phyloP scores from a whole-genome alignment of 306 rosid genomes.

The Prosopis cineraria region DNA sequence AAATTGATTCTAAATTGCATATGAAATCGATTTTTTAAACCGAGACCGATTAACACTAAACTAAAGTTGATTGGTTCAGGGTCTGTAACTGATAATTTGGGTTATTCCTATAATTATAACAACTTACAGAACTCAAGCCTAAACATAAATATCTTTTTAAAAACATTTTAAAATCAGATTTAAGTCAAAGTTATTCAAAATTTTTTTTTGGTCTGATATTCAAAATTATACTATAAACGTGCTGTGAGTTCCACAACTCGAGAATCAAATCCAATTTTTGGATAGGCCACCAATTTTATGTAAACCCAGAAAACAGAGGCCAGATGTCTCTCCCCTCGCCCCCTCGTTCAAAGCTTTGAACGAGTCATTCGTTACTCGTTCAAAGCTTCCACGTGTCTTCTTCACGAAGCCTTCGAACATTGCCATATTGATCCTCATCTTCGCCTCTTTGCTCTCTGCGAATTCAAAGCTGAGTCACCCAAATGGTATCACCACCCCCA shows the following conservation, averaged over 20 bases:
- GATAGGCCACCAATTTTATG: not conserved
- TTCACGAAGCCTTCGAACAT: not conserved
- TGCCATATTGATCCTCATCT: not conserved
- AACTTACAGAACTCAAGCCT: no score
- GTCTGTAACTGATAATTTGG: no score
- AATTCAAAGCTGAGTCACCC: conserved; percentile 34
- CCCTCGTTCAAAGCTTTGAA: no score
- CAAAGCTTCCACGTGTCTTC: conserved; percentile 36
- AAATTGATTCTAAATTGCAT: no score
- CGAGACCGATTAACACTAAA: no score
- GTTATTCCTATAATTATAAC: not conserved
- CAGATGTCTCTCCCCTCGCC: conserved; percentile 7
- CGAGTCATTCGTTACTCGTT: not conserved
- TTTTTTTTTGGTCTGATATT: no score
- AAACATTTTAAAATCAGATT: not conserved
- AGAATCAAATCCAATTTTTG: not conserved
- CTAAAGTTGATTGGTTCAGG: not conserved
- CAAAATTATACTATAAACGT: not conserved
- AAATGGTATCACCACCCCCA: not conserved
- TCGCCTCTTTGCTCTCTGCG: not conserved
- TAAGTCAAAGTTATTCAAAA: not conserved
- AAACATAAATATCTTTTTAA: no score
- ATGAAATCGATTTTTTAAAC: no score
- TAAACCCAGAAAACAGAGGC: not conserved
- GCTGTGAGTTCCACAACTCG: not conserved